A percentile compares a stretch with the other conserved stretches of the same genome.
Evolutionary conservation across 2,329 filamentous ascomycete species (phyloP).

Genomic region (Apiospora marii): DNA sequence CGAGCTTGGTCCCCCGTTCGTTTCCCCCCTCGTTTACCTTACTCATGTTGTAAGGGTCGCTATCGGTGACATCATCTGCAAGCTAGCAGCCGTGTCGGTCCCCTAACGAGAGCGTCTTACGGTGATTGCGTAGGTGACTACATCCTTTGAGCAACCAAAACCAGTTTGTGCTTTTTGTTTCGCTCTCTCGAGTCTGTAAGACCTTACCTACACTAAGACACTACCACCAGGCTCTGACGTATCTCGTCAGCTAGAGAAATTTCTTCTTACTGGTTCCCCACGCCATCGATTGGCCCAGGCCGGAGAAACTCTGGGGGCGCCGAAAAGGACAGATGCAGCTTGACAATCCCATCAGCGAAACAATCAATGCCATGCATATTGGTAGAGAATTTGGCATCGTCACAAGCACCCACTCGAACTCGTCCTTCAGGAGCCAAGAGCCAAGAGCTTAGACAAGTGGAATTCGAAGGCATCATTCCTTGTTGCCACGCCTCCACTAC

Average conservation of each 20-base stretch:
- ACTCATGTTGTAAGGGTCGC: constrained; percentile 7
- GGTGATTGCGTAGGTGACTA: background rate
- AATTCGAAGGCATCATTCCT: background rate
- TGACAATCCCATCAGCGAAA: constrained; percentile 1
- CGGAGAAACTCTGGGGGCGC: background rate
- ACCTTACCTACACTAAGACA: background rate
- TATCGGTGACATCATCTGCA: constrained; percentile 8
- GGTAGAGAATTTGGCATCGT: background rate
- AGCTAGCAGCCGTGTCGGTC: background rate
- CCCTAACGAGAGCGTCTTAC: background rate
- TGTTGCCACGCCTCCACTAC: background rate
- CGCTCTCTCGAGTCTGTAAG: background rate
- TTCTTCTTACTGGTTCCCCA: background rate
- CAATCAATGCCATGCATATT: constrained; percentile 1
- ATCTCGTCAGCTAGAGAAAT: background rate
- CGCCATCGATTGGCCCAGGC: constrained; percentile 6
- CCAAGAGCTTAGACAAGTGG: background rate
- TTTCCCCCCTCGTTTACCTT: constrained; percentile 12
- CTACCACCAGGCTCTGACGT: background rate
- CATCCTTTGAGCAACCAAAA: background rate
- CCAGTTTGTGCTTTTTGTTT: constrained; percentile 3
- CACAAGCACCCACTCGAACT: background rate
- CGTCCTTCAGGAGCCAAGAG: background rate
- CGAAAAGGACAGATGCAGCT: constrained; percentile 7
- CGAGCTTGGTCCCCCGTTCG: constrained; percentile 18